These are phyloP conservation scores for Pseudoturritis turrita DNA, from an alignment of 345 rosid species.

Conservation along the genomic window DNA sequence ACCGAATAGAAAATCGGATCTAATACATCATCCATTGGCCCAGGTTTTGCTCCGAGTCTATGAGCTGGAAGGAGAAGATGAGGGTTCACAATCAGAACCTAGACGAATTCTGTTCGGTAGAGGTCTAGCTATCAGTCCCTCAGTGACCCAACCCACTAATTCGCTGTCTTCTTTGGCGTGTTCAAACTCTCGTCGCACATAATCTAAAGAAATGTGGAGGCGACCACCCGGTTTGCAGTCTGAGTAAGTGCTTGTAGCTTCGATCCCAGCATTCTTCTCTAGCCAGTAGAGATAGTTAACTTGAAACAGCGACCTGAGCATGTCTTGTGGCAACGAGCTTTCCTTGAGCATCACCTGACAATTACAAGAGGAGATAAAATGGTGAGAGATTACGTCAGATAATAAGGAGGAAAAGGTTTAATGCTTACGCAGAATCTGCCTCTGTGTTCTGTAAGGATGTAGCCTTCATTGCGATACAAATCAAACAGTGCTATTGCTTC, in stretches of 20 bases:
- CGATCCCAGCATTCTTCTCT: constrained; percentile 87
- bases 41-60: background rate
- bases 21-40: background rate
- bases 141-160: constrained; percentile 71
- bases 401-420: background rate
- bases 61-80: constrained; percentile 17
- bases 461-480: constrained; percentile 70
- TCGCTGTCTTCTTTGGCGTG: constrained; percentile 68
- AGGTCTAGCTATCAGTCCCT: constrained; percentile 91
- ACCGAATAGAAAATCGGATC: background rate
- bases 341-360: constrained; percentile 88
- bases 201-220: constrained; percentile 75
- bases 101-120: constrained; percentile 54
- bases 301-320: constrained; percentile 93
- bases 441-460: constrained; percentile 66
- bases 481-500: constrained; percentile 65
- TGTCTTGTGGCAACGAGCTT: constrained; percentile 66
- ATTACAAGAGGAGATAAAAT: background rate
- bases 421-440: constrained; percentile 73
- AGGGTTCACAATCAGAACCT: constrained; percentile 22
- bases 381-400: background rate
- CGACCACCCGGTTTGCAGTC: constrained; percentile 81
- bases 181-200: constrained; percentile 77
- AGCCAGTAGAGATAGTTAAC: constrained; percentile 92
- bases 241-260: constrained; percentile 42